Evolutionary conservation across 2,329 filamentous ascomycete species (phyloP).

Genomic region (Ceratocystis harringtonii): DNA sequence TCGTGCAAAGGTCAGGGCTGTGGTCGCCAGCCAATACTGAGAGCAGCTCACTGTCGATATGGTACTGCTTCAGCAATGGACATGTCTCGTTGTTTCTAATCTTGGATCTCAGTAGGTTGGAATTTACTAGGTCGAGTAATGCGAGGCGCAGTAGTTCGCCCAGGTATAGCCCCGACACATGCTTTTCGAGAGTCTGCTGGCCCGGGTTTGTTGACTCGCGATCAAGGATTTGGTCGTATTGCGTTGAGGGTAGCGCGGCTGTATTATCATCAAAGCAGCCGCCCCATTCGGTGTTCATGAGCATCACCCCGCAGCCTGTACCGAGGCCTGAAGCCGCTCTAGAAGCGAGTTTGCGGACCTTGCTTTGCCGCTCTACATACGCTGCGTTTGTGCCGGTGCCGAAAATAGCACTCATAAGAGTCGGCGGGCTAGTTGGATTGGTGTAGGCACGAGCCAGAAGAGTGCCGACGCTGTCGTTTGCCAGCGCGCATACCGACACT

Average conservation of each 20-base stretch:
- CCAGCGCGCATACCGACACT: slow-evolving; percentile 56
- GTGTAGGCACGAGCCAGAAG: slow-evolving; percentile 67
- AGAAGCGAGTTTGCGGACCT: slow-evolving; percentile 25
- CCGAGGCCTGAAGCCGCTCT: slow-evolving; percentile 35
- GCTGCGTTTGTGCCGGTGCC: slow-evolving; percentile 71
- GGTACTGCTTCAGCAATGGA: slow-evolving; percentile 46
- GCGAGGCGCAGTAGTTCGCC: slow-evolving; percentile 58
- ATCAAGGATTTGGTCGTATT: slow-evolving; percentile 53
- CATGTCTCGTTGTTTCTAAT: background rate
- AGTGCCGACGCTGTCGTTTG: slow-evolving; percentile 70
- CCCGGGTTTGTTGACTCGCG: slow-evolving; percentile 54
- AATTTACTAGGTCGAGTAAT: slow-evolving; percentile 32
- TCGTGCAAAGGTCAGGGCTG: background rate
- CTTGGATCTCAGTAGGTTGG: slow-evolving; percentile 2
- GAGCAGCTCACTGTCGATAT: slow-evolving; percentile 52
- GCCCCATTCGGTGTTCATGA: slow-evolving; percentile 72
- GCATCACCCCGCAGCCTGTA: slow-evolving; percentile 53
- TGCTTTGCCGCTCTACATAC: slow-evolving; percentile 61
- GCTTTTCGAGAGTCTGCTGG: slow-evolving; percentile 71
- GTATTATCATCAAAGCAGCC: slow-evolving; percentile 56
- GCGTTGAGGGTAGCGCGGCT: slow-evolving; percentile 52
- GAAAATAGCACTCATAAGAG: slow-evolving; percentile 63
- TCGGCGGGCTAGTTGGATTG: slow-evolving; percentile 52
- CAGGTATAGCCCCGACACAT: slow-evolving; percentile 68
- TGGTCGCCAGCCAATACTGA: slow-evolving; percentile 31